Evolutionary conservation across 306 rosid genomes (phyloP).

Genomic region (Echinosophora koreensis): DNA sequence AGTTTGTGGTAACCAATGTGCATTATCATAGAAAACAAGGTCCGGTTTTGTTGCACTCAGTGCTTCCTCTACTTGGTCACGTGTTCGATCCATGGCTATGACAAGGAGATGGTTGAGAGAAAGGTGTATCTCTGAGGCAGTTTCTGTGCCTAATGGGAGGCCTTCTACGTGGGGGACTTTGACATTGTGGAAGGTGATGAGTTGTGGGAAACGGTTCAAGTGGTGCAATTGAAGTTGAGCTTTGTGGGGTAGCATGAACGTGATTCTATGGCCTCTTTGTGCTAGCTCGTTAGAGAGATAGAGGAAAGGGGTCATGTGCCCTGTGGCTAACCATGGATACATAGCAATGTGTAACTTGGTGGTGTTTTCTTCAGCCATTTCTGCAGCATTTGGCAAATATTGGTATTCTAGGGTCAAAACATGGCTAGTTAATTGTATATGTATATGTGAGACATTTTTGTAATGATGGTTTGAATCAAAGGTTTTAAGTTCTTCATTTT

Average conservation of each 20-base stretch:
- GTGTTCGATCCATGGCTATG: conserved; percentile 52
- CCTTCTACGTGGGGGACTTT: conserved; percentile 52
- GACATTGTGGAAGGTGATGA: conserved; percentile 50
- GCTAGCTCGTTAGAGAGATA: conserved; percentile 67
- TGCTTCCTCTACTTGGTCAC: conserved; percentile 35
- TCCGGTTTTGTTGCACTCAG: conserved; percentile 44
- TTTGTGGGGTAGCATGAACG: conserved; percentile 53
- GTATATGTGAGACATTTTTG: background rate
- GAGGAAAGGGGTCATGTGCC: conserved; percentile 66
- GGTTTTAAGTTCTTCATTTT: background rate
- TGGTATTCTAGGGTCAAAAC: background rate
- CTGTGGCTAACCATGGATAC: conserved; percentile 69
- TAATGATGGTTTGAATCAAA: background rate
- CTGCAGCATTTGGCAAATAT: background rate
- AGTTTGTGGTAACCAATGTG: conserved; percentile 55
- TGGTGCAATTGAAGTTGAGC: conserved; percentile 41
- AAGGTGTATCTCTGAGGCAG: conserved; percentile 56
- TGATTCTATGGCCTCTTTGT: conserved; percentile 51
- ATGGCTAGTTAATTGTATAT: background rate
- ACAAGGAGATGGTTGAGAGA: conserved; percentile 30
- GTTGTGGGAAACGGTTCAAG: conserved; percentile 47
- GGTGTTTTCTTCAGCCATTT: conserved; percentile 8
- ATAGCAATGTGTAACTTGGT: conserved; percentile 48
- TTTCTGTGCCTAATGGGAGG: conserved; percentile 55
- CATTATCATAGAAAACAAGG: conserved; percentile 53